These are phyloP conservation scores for Dittrichia graveolens DNA, from an alignment of 129 eudicot genomes.

Conservation along the genomic window DNA sequence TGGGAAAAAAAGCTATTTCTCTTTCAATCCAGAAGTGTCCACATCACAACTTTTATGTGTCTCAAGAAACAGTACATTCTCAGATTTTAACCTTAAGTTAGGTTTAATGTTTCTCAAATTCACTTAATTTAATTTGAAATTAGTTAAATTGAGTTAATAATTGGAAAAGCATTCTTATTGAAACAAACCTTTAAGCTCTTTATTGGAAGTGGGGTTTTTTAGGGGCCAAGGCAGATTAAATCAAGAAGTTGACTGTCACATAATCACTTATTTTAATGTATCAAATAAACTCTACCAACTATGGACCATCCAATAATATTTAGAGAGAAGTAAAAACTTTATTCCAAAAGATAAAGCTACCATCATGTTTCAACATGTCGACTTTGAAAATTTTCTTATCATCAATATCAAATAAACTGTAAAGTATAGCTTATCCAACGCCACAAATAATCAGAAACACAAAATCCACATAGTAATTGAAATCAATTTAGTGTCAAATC, in stretches of 20 bases:
- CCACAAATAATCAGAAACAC: background rate
- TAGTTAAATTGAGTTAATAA: constrained; percentile 13
- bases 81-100: background rate
- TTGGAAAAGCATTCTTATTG: background rate
- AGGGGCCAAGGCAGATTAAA: constrained; percentile 22
- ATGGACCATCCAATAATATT: background rate
- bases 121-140: background rate
- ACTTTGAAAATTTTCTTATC: constrained; percentile 15
- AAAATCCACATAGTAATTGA: background rate
- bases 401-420: constrained; percentile 19
- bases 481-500: background rate
- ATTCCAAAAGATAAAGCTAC: constrained; percentile 14
- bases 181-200: background rate
- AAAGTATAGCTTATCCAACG: constrained; percentile 1
- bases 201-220: constrained; percentile 19
- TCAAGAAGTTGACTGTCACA: constrained; percentile 25
- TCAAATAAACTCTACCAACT: background rate
- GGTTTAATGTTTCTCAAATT: constrained; percentile 8
- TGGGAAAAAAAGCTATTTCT: background rate
- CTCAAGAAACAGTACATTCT: background rate
- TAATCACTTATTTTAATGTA: constrained; percentile 21
- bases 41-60: constrained; percentile 1
- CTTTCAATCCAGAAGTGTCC: background rate
- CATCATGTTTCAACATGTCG: constrained; percentile 16
- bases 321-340: constrained; percentile 3